Evolutionary conservation across 2,329 filamentous ascomycete genomes (phyloP).

Genomic region (Kalaharituber pfeilii): DNA sequence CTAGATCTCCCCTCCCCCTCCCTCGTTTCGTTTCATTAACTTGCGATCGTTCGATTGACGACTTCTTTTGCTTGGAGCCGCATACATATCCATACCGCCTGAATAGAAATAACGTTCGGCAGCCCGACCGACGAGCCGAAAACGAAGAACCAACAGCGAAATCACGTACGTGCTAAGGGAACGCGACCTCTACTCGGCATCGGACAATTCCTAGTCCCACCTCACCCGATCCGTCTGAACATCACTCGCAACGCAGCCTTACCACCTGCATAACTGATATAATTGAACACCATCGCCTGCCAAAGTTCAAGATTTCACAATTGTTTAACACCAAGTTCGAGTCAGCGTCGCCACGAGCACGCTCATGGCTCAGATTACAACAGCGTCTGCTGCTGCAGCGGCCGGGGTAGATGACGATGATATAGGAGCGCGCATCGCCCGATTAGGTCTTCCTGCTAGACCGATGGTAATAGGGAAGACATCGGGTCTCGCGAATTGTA

Average conservation of each 20-base stretch:
- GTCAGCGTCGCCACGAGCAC: background rate
- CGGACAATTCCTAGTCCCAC: background rate
- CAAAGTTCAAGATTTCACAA: background rate
- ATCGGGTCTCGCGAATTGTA: conserved; percentile 1
- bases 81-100: background rate
- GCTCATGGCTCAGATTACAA: conserved; percentile 3
- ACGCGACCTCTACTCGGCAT: background rate
- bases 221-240: background rate
- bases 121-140: background rate
- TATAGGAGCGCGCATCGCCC: conserved; percentile 16
- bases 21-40: background rate
- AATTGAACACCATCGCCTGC: background rate
- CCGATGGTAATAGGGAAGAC: conserved; percentile 15
- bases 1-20: background rate
- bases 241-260: background rate
- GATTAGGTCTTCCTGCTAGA: conserved; percentile 14
- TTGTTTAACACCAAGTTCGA: background rate
- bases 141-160: background rate
- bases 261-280: too few relatives aligned
- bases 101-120: background rate
- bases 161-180: background rate
- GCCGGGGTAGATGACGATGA: conserved; percentile 14
- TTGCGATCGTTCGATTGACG: background rate
- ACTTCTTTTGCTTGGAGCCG: background rate
- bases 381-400: conserved; percentile 17